Conservation (phyloP, 129 eudicot species). For the Lactuca sativa region DNA sequence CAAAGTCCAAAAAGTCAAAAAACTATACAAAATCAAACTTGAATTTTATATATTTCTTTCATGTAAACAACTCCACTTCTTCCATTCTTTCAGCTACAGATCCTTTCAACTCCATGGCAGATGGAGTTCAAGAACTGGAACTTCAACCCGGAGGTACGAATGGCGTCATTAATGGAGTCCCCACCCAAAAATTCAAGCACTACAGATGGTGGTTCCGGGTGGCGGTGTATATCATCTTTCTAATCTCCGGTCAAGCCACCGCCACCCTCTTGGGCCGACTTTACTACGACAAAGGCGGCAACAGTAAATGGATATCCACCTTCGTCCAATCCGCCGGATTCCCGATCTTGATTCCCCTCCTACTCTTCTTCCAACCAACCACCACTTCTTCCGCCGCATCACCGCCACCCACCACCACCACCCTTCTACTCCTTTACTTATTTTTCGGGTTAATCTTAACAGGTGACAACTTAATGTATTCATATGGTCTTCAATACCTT, state of each 20-base stretch:
- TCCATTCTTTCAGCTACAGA: not conserved
- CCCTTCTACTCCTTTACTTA: constrained; percentile 41
- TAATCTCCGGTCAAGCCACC: constrained; percentile 55
- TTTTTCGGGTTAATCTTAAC: constrained; percentile 52
- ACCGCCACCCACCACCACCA: constrained; percentile 31
- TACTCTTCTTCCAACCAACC: constrained; percentile 28
- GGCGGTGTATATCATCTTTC: constrained; percentile 36
- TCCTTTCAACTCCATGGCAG: constrained; percentile 33
- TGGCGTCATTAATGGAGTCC: constrained; percentile 5
- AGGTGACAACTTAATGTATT: constrained; percentile 61
- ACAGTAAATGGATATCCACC: constrained; percentile 76
- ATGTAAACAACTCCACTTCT: constrained; percentile 24
- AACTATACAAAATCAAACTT: constrained; percentile 20
- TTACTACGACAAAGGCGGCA: constrained; percentile 66
- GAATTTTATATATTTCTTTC: constrained; percentile 9
- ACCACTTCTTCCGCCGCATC: not conserved
- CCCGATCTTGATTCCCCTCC: constrained; percentile 54
- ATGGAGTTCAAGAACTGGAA: constrained; percentile 36
- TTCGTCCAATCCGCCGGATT: constrained; percentile 65
- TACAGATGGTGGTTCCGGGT: constrained; percentile 57
- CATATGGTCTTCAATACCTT: constrained; percentile 58
- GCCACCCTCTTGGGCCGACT: constrained; percentile 62
- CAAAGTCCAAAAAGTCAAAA: constrained; percentile 23
- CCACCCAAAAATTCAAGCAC: constrained; percentile 22
- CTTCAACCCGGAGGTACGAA: constrained; percentile 36